phyloP scores from a whole-genome alignment of 805 yeast genomes.

The Schwanniomyces polymorphus region DNA sequence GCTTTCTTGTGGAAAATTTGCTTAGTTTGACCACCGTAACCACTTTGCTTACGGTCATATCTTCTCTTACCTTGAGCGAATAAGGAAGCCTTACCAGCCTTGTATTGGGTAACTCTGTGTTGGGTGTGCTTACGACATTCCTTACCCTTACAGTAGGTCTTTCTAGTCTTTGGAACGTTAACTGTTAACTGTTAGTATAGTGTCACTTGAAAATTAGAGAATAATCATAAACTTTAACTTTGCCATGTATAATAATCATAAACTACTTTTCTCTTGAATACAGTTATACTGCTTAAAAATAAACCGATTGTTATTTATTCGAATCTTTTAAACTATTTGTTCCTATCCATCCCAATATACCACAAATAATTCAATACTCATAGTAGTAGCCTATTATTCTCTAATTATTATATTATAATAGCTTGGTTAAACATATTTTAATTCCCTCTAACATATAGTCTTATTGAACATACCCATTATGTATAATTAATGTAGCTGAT shows the following conservation, averaged over 20 bases:
- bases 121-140: conserved; percentile 99
- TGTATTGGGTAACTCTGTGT: conserved; percentile 99
- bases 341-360: no score
- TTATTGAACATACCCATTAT: conserved; percentile 21
- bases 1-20: conserved; percentile 99
- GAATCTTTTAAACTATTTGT: no score
- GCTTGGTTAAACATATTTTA: neutral
- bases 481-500: conserved; percentile 13
- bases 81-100: conserved; percentile 99
- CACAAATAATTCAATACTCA: no score
- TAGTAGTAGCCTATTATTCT: no score
- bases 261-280: neutral
- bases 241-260: neutral
- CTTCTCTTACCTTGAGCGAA: conserved; percentile 99
- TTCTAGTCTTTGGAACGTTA: conserved; percentile 99
- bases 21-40: conserved; percentile 99
- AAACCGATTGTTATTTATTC: no score
- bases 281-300: no score
- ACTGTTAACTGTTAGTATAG: conserved; percentile 53
- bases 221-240: neutral
- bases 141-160: conserved; percentile 99
- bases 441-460: neutral
- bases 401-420: neutral
- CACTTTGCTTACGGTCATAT: conserved; percentile 99
- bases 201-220: neutral